Evolutionary conservation across 805 yeast genomes (phyloP).

Genomic region (Metschnikowia vanudenii): DNA sequence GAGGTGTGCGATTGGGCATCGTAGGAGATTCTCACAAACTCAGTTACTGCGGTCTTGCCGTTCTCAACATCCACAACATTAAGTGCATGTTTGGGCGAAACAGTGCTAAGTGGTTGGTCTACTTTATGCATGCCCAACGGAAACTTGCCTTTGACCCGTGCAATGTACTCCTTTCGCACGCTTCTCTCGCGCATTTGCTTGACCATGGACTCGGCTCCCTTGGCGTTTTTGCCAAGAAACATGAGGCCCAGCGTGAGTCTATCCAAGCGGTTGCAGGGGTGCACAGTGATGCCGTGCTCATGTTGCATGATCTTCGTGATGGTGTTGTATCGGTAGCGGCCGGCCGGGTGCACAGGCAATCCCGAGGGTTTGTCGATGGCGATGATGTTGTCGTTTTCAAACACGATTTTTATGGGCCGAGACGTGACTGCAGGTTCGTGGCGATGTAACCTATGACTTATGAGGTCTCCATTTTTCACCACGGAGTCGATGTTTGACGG

Average conservation of each 20-base stretch:
- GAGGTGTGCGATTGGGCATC: constrained; percentile 57
- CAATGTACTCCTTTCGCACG: constrained; percentile 80
- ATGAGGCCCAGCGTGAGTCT: constrained; percentile 89
- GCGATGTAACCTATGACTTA: constrained; percentile 75
- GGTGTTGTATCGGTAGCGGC: constrained; percentile 72
- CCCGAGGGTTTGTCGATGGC: constrained; percentile 95
- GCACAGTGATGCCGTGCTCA: constrained; percentile 65
- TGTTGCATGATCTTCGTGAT: constrained; percentile 74
- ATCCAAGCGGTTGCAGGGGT: constrained; percentile 83
- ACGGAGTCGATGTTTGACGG: constrained; percentile 63
- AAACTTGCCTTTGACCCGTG: constrained; percentile 84
- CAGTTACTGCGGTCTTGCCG: constrained; percentile 76
- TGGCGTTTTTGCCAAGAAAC: constrained; percentile 82
- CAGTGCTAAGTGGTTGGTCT: constrained; percentile 65
- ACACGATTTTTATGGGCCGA: constrained; percentile 59
- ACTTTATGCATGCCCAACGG: constrained; percentile 56
- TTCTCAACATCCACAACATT: constrained; percentile 48
- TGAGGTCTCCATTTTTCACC: constrained; percentile 78
- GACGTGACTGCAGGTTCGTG: constrained; percentile 86
- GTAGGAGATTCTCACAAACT: constrained; percentile 63
- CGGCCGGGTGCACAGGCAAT: constrained; percentile 94
- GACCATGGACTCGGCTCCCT: constrained; percentile 74
- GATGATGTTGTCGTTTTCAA: constrained; percentile 70
- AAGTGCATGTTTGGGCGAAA: constrained; percentile 71
- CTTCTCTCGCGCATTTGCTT: constrained; percentile 69